Base-by-base conservation (phyloP, 1,139 yeast species). In the Pneumocystis wakefieldiae region DNA sequence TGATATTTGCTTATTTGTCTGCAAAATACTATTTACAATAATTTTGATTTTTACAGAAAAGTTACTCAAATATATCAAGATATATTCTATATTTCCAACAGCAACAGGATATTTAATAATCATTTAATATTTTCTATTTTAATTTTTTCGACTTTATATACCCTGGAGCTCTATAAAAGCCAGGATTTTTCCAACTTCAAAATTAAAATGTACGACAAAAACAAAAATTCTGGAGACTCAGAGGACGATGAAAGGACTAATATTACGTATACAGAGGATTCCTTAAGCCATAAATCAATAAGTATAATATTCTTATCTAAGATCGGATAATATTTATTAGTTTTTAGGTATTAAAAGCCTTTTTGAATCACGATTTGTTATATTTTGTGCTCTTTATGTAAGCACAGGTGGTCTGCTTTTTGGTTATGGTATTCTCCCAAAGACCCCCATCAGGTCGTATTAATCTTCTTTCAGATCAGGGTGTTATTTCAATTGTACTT, bases 401-500 rank as follows among this genome's bases (percentile, higher is more conserved):
- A 68, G 74, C 29, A 67, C 72, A 17, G 75, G 75, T 42, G 74
- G 74, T 60, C 64, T 72, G 38, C 69, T 72, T 66, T 73, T 71
- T 66, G 75, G 75, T 48, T 72, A 72, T 64, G 55, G 55, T 12
- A 48, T 24, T n/a, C n/a, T n/a, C n/a, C n/a, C n/a, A n/a, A n/a
- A n/a, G n/a, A n/a, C n/a, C n/a, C n/a, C n/a, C n/a, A n/a, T n/a
- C n/a, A n/a, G n/a, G n/a, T n/a, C n/a, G n/a, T n/a, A n/a, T n/a
- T n/a, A n/a, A n/a, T n/a, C n/a, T n/a, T n/a, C n/a, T n/a, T n/a
- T n/a, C n/a, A n/a, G n/a, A 73, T 61, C 81, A 83, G 28, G 84
- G 84, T 69, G 80, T 81, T 68, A 80, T 81, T 67, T 77, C 81
- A 57, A 83, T 83, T 74, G 77, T 82, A 66, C 70, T 81, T 76